Conservation (phyloP, 495 filamentous ascomycete species). For the Tuber indicum region DNA sequence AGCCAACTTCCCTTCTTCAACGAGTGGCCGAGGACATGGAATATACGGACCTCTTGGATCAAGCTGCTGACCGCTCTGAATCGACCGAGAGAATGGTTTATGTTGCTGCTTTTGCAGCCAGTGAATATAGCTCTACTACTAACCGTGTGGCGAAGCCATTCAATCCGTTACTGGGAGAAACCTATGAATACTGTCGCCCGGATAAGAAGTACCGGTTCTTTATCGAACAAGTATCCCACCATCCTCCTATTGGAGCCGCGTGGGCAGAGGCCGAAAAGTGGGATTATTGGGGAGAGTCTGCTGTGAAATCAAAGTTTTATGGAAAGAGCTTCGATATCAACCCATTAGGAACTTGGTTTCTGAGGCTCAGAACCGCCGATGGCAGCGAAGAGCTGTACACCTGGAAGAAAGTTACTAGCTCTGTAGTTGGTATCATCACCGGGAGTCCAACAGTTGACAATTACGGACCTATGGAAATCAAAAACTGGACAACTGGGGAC, state of each 20-base stretch:
- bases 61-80: conserved; percentile 75
- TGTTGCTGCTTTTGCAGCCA: conserved; percentile 88
- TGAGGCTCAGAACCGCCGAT: conserved; percentile 69
- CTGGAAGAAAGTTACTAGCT: conserved; percentile 98
- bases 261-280: conserved; percentile 89
- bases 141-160: conserved; percentile 96
- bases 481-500: conserved; percentile 93
- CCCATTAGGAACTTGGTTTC: conserved; percentile 93
- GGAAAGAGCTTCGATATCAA: conserved; percentile 97
- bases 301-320: conserved; percentile 96
- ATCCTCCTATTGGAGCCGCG: conserved; percentile 89
- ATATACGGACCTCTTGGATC: conserved; percentile 87
- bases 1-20: conserved; percentile 94
- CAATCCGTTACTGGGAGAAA: conserved; percentile 92
- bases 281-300: conserved; percentile 96
- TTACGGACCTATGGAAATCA: conserved; percentile 94
- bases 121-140: conserved; percentile 94
- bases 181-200: conserved; percentile 89
- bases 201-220: conserved; percentile 98
- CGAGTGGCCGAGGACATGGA: conserved; percentile 96
- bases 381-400: conserved; percentile 88
- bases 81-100: conserved; percentile 93
- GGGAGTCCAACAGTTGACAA: conserved; percentile 97
- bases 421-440: conserved; percentile 96
- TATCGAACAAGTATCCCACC: conserved; percentile 97